Conservation (phyloP, 1,139 yeast genomes). For the Blastobotrys petasosporus region DNA sequence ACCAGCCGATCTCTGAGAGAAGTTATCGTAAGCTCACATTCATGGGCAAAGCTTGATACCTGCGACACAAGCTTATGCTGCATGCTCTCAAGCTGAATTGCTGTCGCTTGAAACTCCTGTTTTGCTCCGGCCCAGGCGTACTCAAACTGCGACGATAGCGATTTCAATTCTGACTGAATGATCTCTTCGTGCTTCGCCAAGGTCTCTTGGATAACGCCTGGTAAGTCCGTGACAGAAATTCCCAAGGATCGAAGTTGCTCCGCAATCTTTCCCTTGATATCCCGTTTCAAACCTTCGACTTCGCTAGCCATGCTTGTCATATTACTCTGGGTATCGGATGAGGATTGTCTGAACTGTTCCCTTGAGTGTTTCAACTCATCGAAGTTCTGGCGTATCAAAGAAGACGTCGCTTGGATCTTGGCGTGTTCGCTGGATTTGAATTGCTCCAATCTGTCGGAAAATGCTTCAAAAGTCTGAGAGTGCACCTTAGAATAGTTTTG, state of each 20-base stretch:
- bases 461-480: not conserved
- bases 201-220: too few relatives aligned
- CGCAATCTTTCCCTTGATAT: slow-evolving; percentile 5
- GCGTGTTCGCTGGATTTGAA: slow-evolving; percentile 4
- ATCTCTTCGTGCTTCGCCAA: too few relatives aligned
- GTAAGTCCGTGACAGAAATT: too few relatives aligned
- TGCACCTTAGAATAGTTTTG: slow-evolving; percentile 4
- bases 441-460: slow-evolving; percentile 1
- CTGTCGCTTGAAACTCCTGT: too few relatives aligned
- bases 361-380: not conserved
- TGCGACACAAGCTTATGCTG: not conserved
- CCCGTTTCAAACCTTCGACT: slow-evolving; percentile 7
- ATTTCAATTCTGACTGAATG: too few relatives aligned
- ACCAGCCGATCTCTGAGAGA: not conserved
- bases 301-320: slow-evolving; percentile 3
- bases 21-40: too few relatives aligned
- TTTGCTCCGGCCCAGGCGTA: too few relatives aligned
- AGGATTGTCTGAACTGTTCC: not conserved
- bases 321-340: not conserved
- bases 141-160: too few relatives aligned
- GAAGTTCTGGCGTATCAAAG: slow-evolving; percentile 1
- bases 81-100: too few relatives aligned
- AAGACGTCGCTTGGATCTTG: slow-evolving; percentile 2
- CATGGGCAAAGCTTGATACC: not conserved
- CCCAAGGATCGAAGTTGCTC: too few relatives aligned